phyloP scores from a whole-genome alignment of 139 green algal genomes.

The Picochlorum sp. region DNA sequence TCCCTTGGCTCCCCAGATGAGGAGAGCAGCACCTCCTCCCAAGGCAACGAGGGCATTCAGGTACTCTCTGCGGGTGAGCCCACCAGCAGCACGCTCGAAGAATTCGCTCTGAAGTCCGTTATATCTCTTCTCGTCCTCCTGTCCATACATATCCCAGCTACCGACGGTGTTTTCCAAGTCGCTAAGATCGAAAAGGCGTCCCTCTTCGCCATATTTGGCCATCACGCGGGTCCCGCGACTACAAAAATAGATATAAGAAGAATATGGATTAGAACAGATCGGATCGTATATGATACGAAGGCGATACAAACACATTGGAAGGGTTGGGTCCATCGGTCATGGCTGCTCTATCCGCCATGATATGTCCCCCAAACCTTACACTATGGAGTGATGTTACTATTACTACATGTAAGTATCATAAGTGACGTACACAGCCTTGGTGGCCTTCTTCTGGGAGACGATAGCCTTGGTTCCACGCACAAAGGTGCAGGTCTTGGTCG shows the following conservation, averaged over 20 bases:
- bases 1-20: constrained; percentile 62
- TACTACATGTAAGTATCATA: neutral
- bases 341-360: no score
- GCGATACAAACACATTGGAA: no score
- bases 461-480: constrained; percentile 4
- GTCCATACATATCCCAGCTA: constrained; percentile 88
- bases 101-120: constrained; percentile 73
- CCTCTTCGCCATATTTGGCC: constrained; percentile 80
- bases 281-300: no score
- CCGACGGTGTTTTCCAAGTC: constrained; percentile 87
- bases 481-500: constrained; percentile 3
- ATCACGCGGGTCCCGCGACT: constrained; percentile 39
- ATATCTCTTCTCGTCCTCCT: constrained; percentile 82
- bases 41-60: constrained; percentile 72
- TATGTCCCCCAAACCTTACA: no score
- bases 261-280: no score
- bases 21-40: constrained; percentile 41
- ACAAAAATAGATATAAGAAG: constrained; percentile 6
- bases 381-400: no score
- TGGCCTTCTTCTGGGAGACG: neutral
- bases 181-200: constrained; percentile 78
- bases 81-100: constrained; percentile 78
- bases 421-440: neutral
- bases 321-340: no score
- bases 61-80: constrained; percentile 75